phyloP scores from a whole-genome alignment of 2,329 filamentous ascomycete species.

The Geosmithia putterillii region DNA sequence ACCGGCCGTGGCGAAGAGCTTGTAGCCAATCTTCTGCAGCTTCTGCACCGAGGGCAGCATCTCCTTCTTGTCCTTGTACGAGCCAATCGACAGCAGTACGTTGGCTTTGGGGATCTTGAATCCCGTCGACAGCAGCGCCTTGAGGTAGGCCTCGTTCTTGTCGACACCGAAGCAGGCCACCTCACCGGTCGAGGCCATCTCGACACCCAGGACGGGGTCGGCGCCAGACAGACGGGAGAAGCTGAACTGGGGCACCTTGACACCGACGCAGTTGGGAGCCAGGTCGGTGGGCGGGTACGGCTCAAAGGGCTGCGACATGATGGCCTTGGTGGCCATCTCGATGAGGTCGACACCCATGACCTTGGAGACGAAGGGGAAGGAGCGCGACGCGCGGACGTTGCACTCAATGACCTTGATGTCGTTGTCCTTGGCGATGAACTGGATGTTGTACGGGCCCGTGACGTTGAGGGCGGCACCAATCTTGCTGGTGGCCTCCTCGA shows the following conservation, averaged over 20 bases:
- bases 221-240: slow-evolving; percentile 95
- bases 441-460: slow-evolving; percentile 95
- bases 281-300: slow-evolving; percentile 73
- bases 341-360: slow-evolving; percentile 97
- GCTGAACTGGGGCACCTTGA: slow-evolving; percentile 98
- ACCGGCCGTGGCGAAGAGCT: slow-evolving; percentile 89
- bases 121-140: slow-evolving; percentile 87
- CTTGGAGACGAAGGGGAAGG: slow-evolving; percentile 97
- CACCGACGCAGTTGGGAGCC: slow-evolving; percentile 73
- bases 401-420: slow-evolving; percentile 99
- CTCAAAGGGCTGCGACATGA: slow-evolving; percentile 70
- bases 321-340: slow-evolving; percentile 96
- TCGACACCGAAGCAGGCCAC: slow-evolving; percentile 92
- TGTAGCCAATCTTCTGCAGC: slow-evolving; percentile 83
- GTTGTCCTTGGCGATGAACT: slow-evolving; percentile 99
- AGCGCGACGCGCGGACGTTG: slow-evolving; percentile 90
- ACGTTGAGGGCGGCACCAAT: slow-evolving; percentile 90
- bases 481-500: slow-evolving; percentile 90
- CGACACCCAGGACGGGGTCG: slow-evolving; percentile 90
- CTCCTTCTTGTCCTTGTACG: slow-evolving; percentile 96
- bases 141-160: slow-evolving; percentile 96
- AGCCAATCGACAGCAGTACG: slow-evolving; percentile 87
- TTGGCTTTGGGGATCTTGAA: slow-evolving; percentile 96
- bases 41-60: slow-evolving; percentile 89
- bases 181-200: slow-evolving; percentile 98